Conservation (phyloP, 2,329 filamentous ascomycete species). For the Aspergillus bombycis region DNA sequence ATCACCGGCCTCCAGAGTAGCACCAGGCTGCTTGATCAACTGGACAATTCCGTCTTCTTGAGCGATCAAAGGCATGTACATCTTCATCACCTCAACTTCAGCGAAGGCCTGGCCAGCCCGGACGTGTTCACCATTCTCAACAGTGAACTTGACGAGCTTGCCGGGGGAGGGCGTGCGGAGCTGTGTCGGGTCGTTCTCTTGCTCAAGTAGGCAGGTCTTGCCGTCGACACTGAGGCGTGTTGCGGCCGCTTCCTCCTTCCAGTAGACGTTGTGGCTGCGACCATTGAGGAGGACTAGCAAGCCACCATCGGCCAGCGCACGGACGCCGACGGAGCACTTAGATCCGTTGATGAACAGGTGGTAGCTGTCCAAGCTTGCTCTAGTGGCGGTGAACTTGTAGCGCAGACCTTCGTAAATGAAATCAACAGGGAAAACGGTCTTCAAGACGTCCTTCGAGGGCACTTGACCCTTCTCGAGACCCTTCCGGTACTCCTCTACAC, state of each 20-base stretch:
- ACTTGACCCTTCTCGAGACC: slow-evolving; percentile 97
- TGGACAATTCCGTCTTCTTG: slow-evolving; percentile 96
- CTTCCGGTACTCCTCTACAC: slow-evolving; percentile 81
- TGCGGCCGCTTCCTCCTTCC: slow-evolving; percentile 97
- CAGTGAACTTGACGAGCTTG: slow-evolving; percentile 96
- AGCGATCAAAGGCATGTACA: slow-evolving; percentile 98
- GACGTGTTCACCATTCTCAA: slow-evolving; percentile 93
- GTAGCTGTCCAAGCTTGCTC: slow-evolving; percentile 90
- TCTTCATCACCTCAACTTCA: slow-evolving; percentile 99
- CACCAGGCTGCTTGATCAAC: slow-evolving; percentile 97
- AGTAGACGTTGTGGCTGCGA: slow-evolving; percentile 97
- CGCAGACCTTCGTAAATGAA: slow-evolving; percentile 97
- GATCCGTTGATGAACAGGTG: slow-evolving; percentile 99
- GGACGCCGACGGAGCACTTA: slow-evolving; percentile 90
- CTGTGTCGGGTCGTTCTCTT: slow-evolving; percentile 98
- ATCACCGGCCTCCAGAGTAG: slow-evolving; percentile 96
- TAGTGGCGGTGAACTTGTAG: slow-evolving; percentile 97
- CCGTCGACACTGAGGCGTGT: slow-evolving; percentile 95
- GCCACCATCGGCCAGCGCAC: slow-evolving; percentile 90
- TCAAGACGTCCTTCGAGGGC: slow-evolving; percentile 92
- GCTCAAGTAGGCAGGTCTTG: slow-evolving; percentile 96
- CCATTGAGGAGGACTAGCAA: slow-evolving; percentile 87
- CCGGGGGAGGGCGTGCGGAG: slow-evolving; percentile 91
- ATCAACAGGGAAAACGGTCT: slow-evolving; percentile 95
- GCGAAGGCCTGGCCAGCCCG: slow-evolving; percentile 90